phyloP scores from a whole-genome alignment of 2,329 filamentous ascomycete species.

The Xenoacremonium recifei region DNA sequence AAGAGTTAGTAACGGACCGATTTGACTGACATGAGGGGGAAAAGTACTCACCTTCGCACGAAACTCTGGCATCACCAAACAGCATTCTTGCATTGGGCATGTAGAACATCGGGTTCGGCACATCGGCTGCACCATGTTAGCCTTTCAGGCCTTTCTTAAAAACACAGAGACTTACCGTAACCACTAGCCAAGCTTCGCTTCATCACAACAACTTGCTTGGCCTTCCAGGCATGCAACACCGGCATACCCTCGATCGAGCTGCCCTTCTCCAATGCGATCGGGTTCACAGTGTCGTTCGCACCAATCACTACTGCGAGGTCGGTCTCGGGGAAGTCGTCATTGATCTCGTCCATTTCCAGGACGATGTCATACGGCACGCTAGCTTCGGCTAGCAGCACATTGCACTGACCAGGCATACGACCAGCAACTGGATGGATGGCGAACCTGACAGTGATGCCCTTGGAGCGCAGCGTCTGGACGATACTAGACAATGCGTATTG shows the following conservation, averaged over 20 bases:
- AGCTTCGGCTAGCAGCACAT: constrained; percentile 85
- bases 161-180: constrained; percentile 60
- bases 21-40: neutral
- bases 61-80: constrained; percentile 84
- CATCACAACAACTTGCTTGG: constrained; percentile 90
- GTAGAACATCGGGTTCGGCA: constrained; percentile 91
- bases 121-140: constrained; percentile 60
- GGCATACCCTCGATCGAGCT: constrained; percentile 90
- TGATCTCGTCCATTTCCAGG: constrained; percentile 94
- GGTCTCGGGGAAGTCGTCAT: constrained; percentile 84
- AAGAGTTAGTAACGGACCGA: constrained; percentile 18
- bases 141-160: neutral
- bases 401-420: constrained; percentile 91
- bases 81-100: constrained; percentile 89
- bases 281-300: constrained; percentile 91
- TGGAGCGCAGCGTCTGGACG: constrained; percentile 67
- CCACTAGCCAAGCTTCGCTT: constrained; percentile 87
- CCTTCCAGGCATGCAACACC: constrained; percentile 90
- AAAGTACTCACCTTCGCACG: constrained; percentile 71
- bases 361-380: constrained; percentile 90
- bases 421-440: constrained; percentile 89
- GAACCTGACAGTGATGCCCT: constrained; percentile 80
- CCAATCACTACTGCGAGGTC: constrained; percentile 87
- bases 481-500: constrained; percentile 90
- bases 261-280: constrained; percentile 79